These are phyloP conservation scores for Yamadazyma olivae DNA, from an alignment of 805 yeast species.

Conservation along the genomic window DNA sequence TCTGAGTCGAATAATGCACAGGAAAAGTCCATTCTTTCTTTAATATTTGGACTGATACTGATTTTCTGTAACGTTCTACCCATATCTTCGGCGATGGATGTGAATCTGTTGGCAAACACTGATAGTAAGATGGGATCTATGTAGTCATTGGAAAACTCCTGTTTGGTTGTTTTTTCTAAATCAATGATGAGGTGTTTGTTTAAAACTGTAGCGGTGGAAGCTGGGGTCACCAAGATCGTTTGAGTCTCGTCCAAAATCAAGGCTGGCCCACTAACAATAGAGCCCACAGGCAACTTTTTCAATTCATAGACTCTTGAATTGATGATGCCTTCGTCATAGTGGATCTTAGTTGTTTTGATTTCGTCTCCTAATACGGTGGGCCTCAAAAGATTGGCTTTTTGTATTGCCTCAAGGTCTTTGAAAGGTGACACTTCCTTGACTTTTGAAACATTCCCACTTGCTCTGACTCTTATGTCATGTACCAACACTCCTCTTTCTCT, in stretches of 20 bases:
- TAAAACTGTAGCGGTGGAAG: conserved; percentile 50
- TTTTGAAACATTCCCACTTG: conserved; percentile 60
- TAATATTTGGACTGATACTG: conserved; percentile 75
- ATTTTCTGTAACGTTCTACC: conserved; percentile 75
- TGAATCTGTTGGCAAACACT: conserved; percentile 76
- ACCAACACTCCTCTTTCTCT: conserved; percentile 57
- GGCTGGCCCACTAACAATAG: conserved; percentile 27
- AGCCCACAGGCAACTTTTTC: conserved; percentile 50
- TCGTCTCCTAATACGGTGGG: conserved; percentile 1
- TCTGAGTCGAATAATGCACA: conserved; percentile 75
- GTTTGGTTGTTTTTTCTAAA: conserved; percentile 10
- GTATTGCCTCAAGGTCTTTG: conserved; percentile 18
- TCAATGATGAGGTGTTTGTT: conserved; percentile 54
- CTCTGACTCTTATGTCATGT: conserved; percentile 72
- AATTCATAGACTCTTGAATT: conserved; percentile 48
- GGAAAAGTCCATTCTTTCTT: conserved; percentile 77
- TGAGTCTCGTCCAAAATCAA: conserved; percentile 75
- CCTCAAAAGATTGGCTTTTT: conserved; percentile 3
- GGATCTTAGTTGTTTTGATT: conserved; percentile 4
- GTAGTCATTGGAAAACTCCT: conserved; percentile 13
- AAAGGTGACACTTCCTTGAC: conserved; percentile 17
- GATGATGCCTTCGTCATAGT: conserved; percentile 32
- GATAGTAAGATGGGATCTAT: conserved; percentile 70
- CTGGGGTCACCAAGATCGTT: conserved; percentile 69
- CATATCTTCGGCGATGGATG: conserved; percentile 91